Base-by-base conservation (phyloP, 78 protist species). In the Protostelium mycophagum region DNA sequence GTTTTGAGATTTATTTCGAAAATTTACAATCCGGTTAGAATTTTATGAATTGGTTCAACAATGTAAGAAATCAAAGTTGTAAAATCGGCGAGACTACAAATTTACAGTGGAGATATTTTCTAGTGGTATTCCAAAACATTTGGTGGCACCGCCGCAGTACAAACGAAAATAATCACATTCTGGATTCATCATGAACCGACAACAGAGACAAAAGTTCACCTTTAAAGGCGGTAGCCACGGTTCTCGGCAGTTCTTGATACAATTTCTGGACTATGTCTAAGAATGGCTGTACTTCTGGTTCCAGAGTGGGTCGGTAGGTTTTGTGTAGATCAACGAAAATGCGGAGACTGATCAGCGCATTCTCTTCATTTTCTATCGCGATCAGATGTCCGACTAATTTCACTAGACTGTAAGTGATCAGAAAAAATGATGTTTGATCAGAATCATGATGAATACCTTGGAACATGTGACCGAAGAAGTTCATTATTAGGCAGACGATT, bases 321-420 rank as follows among this genome's bases (percentile, higher is more conserved):
- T 96, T 97, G 94, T 96, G 98, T 34, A 97, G 88, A 51, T 96
- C 98, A 34, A 94, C 93, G 63, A 97, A 96, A 88, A 97, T 97
- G 28, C 96, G 91, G 16, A 97, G 90, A 91, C 96, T 88, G 34
- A 96, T 85, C 83, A 94, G 85, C 1, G 97, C 97, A 85, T 96
- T 96, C 83, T 94, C 97, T 36, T 97, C 97, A 85, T 97, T 96
- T 73, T 97, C 98, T 0, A 37, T 89, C 88, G 90, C 92, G 28
- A 97, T 38, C n/a, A 96, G 73, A 63, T 96, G 35, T 88, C 89
- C 88, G 38, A 89, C 85, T 23, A 93, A 83, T 34, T 88, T 91
- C 29, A 87, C 87, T 35, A 95, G 36, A 1, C 63, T n/a, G 16
- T 5, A 51, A 51, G 5, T 16, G 73, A 51, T 51, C 16, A 16